Base-by-base conservation (phyloP, 352 stramenopile genomes). In the Phytophthora podocarpi region DNA sequence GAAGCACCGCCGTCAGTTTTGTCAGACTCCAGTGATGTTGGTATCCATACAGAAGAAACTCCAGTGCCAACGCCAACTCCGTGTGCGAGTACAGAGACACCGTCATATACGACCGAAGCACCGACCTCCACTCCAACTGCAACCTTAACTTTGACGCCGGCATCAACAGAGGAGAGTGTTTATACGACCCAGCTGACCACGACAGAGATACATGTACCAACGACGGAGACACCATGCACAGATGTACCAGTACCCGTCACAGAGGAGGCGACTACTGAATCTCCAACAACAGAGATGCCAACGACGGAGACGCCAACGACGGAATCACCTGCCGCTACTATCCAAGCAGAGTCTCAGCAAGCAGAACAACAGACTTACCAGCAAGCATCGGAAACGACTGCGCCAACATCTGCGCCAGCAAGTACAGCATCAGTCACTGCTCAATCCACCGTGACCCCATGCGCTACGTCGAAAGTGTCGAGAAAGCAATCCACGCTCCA, bases 121-220 rank as follows among this genome's bases (percentile, higher is more conserved):
- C 45, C 61, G 20, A 65, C 28, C 10, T 41, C 31, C 12, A 64
- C 43, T 42, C 51, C 59, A 10, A 37, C 46, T 26, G 46, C n/a
- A n/a, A n/a, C n/a, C n/a, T n/a, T n/a, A n/a, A n/a, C n/a, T n/a
- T n/a, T 27, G 31, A 50, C 45, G 5, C n/a, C 6, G 18, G 20
- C n/a, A 35, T 20, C 46, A 12, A 59, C 48, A 10, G 47, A 59
- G 28, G 35, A 16, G 4, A 54, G n/a, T 24, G 11, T 36, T 49
- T 55, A 54, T 50, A 48, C 56, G 13, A 18, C 34, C 6, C 35
- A 49, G 12, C 24, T 18, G 10, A 20, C 11, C 28, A 40, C 12
- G 16, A 43, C 37, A 20, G 27, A 53, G 11, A 16, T n/a, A n/a
- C n/a, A n/a, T n/a, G n/a, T n/a, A n/a, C n/a, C n/a, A n/a, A n/a